Base-by-base conservation (phyloP, 2,329 filamentous ascomycete species). In the Tolypocladium amazonense region DNA sequence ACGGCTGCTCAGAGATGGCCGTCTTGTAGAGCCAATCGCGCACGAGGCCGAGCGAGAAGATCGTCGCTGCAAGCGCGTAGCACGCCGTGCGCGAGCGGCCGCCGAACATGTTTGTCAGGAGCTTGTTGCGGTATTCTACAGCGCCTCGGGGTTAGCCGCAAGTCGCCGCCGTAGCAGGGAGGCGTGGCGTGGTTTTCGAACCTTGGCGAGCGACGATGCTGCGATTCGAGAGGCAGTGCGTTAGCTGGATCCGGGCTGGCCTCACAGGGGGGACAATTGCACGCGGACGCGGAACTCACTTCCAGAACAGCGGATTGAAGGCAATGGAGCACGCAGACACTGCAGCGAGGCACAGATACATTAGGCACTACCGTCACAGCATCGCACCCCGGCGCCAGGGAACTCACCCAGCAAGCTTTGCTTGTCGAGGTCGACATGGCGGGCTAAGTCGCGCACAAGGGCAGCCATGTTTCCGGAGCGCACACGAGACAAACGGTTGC, bases 281-380 rank as follows among this genome's bases (percentile, higher is more conserved):
- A 50, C 41, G 45, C 52, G 45, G 53, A 64, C 62, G 57, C 62
- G 41, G 12, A 58, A 82, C 90, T 80, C 82, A 96, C 92, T 99
- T 99, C 94, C 94, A 99, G 76, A 97, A 97, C n/a, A 94, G 88
- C 27, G 94, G 94, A 76, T 99, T 99, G 77, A 99, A 97, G 56
- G 88, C 82, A 76, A 99, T 96, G 58, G 89, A 84, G 59, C 80
- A 81, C 56, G 87, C 89, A 66, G 91, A 90, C 66, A 94, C 92
- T 96, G 60, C 45, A 15, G 25, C 41, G 54, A 56, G 53, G 37
- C 54, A 35, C 60, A 62, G 59, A 57, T 47, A 54, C 45, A 30
- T 52, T 25, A 33, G 56, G 8, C 39, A 37, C 47, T 18, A 41
- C 33, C 45, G 35, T 58, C 37, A 39, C 43, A 45, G 20, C 30